phyloP scores from a whole-genome alignment of 1,284 basidiomycete genomes.

The Sphaerobolus stellatus region DNA sequence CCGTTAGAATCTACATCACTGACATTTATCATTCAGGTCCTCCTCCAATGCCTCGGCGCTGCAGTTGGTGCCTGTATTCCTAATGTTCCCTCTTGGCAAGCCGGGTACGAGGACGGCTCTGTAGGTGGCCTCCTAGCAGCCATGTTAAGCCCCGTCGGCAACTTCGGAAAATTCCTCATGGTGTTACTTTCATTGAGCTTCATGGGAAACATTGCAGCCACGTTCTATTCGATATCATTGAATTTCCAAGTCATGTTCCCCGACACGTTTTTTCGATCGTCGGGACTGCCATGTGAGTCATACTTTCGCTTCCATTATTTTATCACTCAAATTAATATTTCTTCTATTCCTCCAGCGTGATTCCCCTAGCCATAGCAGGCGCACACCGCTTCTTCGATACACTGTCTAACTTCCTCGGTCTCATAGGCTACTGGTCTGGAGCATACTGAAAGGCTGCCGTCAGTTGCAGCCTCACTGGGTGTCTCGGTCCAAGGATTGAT shows the following conservation, averaged over 20 bases:
- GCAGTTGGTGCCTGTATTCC: constrained; percentile 59
- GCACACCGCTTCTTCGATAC: constrained; percentile 65
- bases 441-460: too few relatives aligned
- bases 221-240: constrained; percentile 83
- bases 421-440: constrained; percentile 74
- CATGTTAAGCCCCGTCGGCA: constrained; percentile 66
- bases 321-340: constrained; percentile 28
- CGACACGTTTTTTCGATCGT: constrained; percentile 85
- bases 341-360: constrained; percentile 44
- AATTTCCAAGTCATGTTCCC: constrained; percentile 80
- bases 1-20: background rate
- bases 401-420: constrained; percentile 65
- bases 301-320: background rate
- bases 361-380: constrained; percentile 68
- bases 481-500: too few relatives aligned
- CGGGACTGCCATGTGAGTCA: constrained; percentile 72
- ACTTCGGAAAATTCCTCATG: constrained; percentile 85
- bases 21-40: constrained; percentile 36
- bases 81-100: constrained; percentile 67
- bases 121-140: constrained; percentile 75
- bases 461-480: too few relatives aligned
- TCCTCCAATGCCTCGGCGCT: constrained; percentile 76
- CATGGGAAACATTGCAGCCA: constrained; percentile 81
- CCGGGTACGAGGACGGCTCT: constrained; percentile 59
- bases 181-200: constrained; percentile 82